Evolutionary conservation across 2,329 filamentous ascomycete genomes (phyloP), one percentile per base, ranked within the genome.

Genomic region (Colletotrichum sp.): DNA sequence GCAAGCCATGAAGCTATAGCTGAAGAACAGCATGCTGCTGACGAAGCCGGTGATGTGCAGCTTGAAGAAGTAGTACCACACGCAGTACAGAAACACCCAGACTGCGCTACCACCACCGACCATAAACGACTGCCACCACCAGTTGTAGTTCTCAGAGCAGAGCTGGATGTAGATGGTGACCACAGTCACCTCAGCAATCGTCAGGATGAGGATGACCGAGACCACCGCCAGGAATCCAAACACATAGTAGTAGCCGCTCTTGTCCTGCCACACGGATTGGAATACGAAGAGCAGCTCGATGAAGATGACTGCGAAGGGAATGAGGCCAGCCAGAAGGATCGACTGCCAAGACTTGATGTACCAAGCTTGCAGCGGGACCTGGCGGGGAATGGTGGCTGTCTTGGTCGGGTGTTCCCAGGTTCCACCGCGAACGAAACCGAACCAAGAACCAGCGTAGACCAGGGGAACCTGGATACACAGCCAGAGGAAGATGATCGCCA

Each of bases 91-190:
- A 82, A 96, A 97, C 49, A 98, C 91, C 95, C 95, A 98, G 76
- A 95, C 84, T 8, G 94, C 91, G 79, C 93, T 95, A 79, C 93
- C 92, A 64, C 93, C 94, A 60, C 95, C 95, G 10, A 96, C 91
- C 65, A 95, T 85, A 86, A 98, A 97, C 68, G 94, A 95, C 83
- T 95, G 94, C 95, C 95, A 98, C 95, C 95, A 97, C 95, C 95
- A 98, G 83, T 95, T 91, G 85, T 97, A 94, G 84, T 98, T 96
- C 89, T 98, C 95, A 3, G 92, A 89, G 85, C 95, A 96, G 21
- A 98, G 91, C 85, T 95, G 94, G 64, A 95, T 90, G 84, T 98
- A 98, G 18, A 95, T 94, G 3, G 93, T 93, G 75, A 98, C 95
- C 26, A 98, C 91, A 1, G 95, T 96, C 68, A 96, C 95, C 86